Evolutionary conservation across 371 early-diverging fungal species (phyloP).

Genomic region (Rhizopus stolonifer): DNA sequence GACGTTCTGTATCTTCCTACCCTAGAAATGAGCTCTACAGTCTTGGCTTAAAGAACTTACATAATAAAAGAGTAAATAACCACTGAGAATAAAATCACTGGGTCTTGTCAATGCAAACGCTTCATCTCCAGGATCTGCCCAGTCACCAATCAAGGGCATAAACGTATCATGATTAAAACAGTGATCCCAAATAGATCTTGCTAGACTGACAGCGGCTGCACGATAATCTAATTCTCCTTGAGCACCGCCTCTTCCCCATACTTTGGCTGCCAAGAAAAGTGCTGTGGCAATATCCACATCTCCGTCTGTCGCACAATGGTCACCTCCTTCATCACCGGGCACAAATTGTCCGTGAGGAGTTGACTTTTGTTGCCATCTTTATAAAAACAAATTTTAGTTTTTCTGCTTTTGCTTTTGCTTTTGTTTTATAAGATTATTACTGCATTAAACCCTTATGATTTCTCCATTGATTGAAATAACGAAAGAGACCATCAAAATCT

Average conservation of each 20-base stretch:
- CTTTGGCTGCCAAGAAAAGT: constrained; percentile 53
- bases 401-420: neutral
- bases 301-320: constrained; percentile 62
- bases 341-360: constrained; percentile 32
- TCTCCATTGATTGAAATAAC: constrained; percentile 55
- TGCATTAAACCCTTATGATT: constrained; percentile 61
- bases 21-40: neutral
- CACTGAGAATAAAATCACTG: constrained; percentile 61
- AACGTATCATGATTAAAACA: constrained; percentile 57
- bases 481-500: constrained; percentile 61
- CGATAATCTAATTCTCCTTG: constrained; percentile 53
- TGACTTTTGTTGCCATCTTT: constrained; percentile 59
- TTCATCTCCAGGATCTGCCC: constrained; percentile 61
- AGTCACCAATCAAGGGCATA: constrained; percentile 63
- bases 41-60: constrained; percentile 25
- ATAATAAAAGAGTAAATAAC: constrained; percentile 56
- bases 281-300: constrained; percentile 62
- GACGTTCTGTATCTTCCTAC: constrained; percentile 54
- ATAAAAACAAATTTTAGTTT: neutral
- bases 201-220: constrained; percentile 40
- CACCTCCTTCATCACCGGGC: constrained; percentile 55
- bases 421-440: constrained; percentile 13
- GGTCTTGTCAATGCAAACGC: constrained; percentile 55
- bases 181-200: constrained; percentile 53
- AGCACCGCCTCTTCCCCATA: constrained; percentile 58